A percentile compares a stretch with the other conserved stretches of the same genome.
phyloP scores from a whole-genome alignment of 305 asterid genomes.

The Plantago coronopus region DNA sequence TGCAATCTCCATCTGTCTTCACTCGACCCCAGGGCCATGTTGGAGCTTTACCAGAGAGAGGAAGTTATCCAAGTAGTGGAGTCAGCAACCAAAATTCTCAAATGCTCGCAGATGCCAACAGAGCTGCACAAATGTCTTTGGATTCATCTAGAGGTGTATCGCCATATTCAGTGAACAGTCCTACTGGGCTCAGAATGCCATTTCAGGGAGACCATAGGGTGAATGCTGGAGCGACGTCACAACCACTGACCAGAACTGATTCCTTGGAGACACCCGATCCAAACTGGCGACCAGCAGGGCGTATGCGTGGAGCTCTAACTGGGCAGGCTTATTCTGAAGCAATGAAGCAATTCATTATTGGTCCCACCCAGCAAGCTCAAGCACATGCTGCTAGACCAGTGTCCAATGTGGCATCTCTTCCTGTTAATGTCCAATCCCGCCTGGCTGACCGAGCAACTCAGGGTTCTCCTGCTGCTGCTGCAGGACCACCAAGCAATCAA shows the following conservation, averaged over 20 bases:
- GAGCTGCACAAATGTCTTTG: slow-evolving; percentile 31
- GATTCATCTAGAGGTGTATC: slow-evolving; percentile 25
- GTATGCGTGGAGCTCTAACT: slow-evolving; percentile 91
- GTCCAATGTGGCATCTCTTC: slow-evolving; percentile 22
- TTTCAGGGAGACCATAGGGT: slow-evolving; percentile 35
- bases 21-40: slow-evolving; percentile 28
- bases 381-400: slow-evolving; percentile 47
- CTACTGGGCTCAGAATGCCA: slow-evolving; percentile 25
- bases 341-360: slow-evolving; percentile 35
- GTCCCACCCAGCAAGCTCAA: slow-evolving; percentile 55
- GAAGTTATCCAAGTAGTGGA: slow-evolving; percentile 4
- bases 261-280: slow-evolving; percentile 30
- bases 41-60: slow-evolving; percentile 31
- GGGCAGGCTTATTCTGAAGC: slow-evolving; percentile 71
- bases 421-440: slow-evolving; percentile 27
- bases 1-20: slow-evolving; percentile 27
- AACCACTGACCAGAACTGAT: slow-evolving; percentile 31
- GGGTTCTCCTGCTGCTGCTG: slow-evolving; percentile 18
- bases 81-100: slow-evolving; percentile 34
- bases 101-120: slow-evolving; percentile 28
- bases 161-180: slow-evolving; percentile 25
- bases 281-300: slow-evolving; percentile 71
- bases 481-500: slow-evolving; percentile 1
- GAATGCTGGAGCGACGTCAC: slow-evolving; percentile 22
- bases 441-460: slow-evolving; percentile 36